A percentile compares a stretch with the other conserved stretches of the same genome.
Evolutionary conservation across 768 basidiomycete species (phyloP).

Genomic region (Boletus tomentosulus): DNA sequence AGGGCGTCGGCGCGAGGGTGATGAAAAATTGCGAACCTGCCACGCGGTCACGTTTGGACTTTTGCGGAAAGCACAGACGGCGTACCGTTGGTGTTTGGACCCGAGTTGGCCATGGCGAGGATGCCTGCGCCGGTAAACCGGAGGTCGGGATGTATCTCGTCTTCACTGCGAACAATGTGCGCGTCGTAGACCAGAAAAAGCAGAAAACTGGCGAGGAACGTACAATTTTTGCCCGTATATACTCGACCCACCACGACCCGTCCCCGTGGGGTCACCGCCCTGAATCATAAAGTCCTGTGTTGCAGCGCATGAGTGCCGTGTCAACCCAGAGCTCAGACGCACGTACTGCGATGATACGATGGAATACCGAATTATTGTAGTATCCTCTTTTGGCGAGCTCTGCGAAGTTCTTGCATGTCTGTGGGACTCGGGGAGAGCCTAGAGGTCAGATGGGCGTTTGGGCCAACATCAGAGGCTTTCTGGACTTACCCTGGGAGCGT

Average conservation of each 20-base stretch:
- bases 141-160: conserved; percentile 87
- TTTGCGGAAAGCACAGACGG: background rate
- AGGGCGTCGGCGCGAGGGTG: conserved; percentile 78
- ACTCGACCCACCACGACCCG: conserved; percentile 86
- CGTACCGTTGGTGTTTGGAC: conserved; percentile 82
- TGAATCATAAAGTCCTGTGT: conserved; percentile 94
- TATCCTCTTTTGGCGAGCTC: conserved; percentile 90
- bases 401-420: conserved; percentile 96
- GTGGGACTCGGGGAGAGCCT: conserved; percentile 12
- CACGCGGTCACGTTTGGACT: conserved; percentile 14
- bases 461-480: background rate
- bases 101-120: conserved; percentile 96
- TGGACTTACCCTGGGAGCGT: conserved; percentile 65
- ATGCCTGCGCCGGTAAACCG: conserved; percentile 96
- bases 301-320: background rate
- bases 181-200: background rate
- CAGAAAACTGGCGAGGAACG: conserved; percentile 21
- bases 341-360: conserved; percentile 83
- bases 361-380: conserved; percentile 87
- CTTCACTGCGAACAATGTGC: conserved; percentile 52
- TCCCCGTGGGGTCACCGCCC: conserved; percentile 93
- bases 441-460: background rate
- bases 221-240: conserved; percentile 88
- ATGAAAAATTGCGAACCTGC: conserved; percentile 95
- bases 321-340: background rate